These are phyloP conservation scores for Aegilops speltoides DNA, from an alignment of 176 grass and related monocot species.

Conservation along the genomic window DNA sequence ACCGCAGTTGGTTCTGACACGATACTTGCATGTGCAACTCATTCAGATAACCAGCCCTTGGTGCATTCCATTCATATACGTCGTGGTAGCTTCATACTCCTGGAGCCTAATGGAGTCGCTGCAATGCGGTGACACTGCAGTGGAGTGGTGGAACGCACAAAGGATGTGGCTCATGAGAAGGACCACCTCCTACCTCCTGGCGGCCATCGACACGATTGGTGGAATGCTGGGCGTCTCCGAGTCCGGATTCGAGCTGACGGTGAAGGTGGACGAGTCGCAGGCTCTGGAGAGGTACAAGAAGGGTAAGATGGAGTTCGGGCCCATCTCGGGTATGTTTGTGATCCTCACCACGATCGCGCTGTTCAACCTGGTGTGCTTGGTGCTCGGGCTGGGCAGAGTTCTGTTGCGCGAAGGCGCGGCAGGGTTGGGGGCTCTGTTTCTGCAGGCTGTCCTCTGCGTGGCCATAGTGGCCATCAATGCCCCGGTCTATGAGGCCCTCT, in stretches of 20 bases:
- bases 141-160: constrained; percentile 74
- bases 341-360: constrained; percentile 50
- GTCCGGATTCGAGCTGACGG: constrained; percentile 50
- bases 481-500: constrained; percentile 60
- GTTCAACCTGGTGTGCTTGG: constrained; percentile 55
- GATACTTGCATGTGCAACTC: constrained; percentile 15
- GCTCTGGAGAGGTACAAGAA: constrained; percentile 50
- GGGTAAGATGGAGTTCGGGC: constrained; percentile 70
- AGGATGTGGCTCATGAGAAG: constrained; percentile 72
- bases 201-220: constrained; percentile 34
- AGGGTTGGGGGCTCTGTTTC: constrained; percentile 30
- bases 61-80: constrained; percentile 58
- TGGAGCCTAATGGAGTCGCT: constrained; percentile 53
- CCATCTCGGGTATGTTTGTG: constrained; percentile 52
- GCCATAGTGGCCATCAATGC: constrained; percentile 44
- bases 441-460: constrained; percentile 53
- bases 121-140: constrained; percentile 34
- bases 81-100: constrained; percentile 31
- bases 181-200: constrained; percentile 57
- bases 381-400: constrained; percentile 25
- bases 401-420: not conserved
- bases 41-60: constrained; percentile 56
- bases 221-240: constrained; percentile 51
- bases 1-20: not conserved
- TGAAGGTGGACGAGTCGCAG: constrained; percentile 36